Conservation (phyloP, 2,329 filamentous ascomycete genomes). For the Alternaria sp. region DNA sequence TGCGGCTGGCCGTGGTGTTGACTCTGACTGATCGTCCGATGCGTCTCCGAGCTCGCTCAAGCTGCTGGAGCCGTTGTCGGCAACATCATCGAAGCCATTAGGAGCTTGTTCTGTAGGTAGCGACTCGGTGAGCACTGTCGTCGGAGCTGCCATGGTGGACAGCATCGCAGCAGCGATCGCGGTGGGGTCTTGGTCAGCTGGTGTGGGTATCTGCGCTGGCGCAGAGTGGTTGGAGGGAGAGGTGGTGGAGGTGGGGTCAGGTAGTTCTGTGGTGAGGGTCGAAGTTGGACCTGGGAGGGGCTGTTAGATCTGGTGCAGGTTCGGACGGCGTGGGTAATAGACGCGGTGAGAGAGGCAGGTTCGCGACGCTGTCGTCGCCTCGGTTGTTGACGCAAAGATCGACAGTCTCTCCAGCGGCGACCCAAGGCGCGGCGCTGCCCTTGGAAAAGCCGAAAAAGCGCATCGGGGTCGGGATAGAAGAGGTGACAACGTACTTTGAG, state of each 20-base stretch:
- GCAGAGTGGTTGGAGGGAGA: constrained; percentile 51
- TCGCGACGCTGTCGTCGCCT: constrained; percentile 21
- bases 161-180: constrained; percentile 30
- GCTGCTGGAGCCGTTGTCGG: constrained; percentile 75
- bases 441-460: neutral
- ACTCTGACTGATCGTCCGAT: constrained; percentile 63
- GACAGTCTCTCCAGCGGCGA: constrained; percentile 4
- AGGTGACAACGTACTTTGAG: constrained; percentile 29
- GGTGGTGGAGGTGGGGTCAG: constrained; percentile 48
- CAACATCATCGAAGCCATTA: constrained; percentile 57
- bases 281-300: constrained; percentile 20
- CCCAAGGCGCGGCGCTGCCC: neutral
- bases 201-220: constrained; percentile 21
- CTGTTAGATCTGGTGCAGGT: constrained; percentile 6
- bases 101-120: constrained; percentile 17
- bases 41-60: constrained; percentile 89
- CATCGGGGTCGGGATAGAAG: neutral
- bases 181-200: constrained; percentile 18
- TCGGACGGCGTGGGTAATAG: neutral
- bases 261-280: constrained; percentile 17
- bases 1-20: constrained; percentile 33
- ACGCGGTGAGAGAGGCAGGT: constrained; percentile 7
- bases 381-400: constrained; percentile 30
- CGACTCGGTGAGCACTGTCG: constrained; percentile 22
- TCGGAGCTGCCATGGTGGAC: constrained; percentile 32